Base-by-base conservation (phyloP, 2,329 filamentous ascomycete species). In the Aspergillus hiratsukae region DNA sequence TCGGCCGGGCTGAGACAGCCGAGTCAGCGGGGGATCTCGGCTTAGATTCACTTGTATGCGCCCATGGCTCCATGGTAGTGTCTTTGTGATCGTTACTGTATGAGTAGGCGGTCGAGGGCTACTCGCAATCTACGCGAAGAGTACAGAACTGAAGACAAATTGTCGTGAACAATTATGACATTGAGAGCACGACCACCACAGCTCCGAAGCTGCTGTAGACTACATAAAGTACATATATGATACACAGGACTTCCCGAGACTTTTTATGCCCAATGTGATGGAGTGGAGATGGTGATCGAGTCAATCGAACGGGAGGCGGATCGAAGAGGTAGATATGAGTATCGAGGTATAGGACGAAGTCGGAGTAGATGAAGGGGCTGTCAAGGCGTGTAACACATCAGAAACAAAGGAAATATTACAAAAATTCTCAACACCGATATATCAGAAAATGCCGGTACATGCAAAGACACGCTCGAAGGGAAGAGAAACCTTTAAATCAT, bases 391-490 rank as follows among this genome's bases (percentile, higher is more conserved):
- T 57, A 64, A 64, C 59, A 64, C 64, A 64, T 66, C 51, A 61
- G 54, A 59, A 56, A 58, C 56, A 60, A 66, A 66, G 49, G 66
- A 64, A 25, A 46, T 14, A 46, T 46, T 46, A 46, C 21, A 46
- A 37, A 46, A 25, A 46, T 8, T 46, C 43, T 46, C 43, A 46
- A 46, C 43, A 46, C 43, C 43, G 43, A 23, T 60, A 60, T 57
- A 63, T 59, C 62, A 63, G 55, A 61, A 65, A 56, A 64, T 64
- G 66, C 68, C 61, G 59, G 60, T 63, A 67, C 60, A 72, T 72
- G 69, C 69, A 71, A 65, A 72, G 60, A 69, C 64, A 68, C 67
- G 66, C 66, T 68, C 53, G 61, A 68, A 64, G 59, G 59, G 58
- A 46, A 46, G 61, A 27, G 60, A 63, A 62, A 60, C 58, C 61